phyloP scores from a whole-genome alignment of 2,329 filamentous ascomycete genomes.

The Fonsecaea multimorphosa region DNA sequence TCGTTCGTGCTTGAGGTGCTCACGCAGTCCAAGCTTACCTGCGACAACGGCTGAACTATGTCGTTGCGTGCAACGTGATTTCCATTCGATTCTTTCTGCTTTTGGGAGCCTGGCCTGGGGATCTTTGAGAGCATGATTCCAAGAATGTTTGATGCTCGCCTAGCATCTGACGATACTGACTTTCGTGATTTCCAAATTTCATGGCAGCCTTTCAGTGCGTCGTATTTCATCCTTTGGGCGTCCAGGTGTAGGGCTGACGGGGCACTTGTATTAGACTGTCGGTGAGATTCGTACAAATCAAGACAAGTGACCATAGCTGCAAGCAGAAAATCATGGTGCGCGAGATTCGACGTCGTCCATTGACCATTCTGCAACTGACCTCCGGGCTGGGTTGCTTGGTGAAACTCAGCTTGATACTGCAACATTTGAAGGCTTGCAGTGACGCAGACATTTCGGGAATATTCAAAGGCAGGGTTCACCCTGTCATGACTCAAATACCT shows the following conservation, averaged over 20 bases:
- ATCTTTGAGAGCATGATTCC: slow-evolving; percentile 23
- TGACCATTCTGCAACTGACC: slow-evolving; percentile 58
- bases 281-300: slow-evolving; percentile 37
- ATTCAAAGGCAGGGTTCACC: slow-evolving; percentile 47
- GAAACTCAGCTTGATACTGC: slow-evolving; percentile 56
- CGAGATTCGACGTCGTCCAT: slow-evolving; percentile 64
- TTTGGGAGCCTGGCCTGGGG: slow-evolving; percentile 3
- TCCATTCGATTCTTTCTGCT: background rate
- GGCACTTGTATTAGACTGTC: background rate
- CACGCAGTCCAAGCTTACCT: background rate
- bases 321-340: slow-evolving; percentile 66
- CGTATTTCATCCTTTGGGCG: slow-evolving; percentile 1
- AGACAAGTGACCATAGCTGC: slow-evolving; percentile 68
- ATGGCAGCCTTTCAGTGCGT: slow-evolving; percentile 16
- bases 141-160: slow-evolving; percentile 16
- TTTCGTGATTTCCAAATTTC: slow-evolving; percentile 17
- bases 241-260: background rate
- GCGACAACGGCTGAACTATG: background rate
- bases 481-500: slow-evolving; percentile 53
- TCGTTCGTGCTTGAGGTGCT: background rate
- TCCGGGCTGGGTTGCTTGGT: slow-evolving; percentile 59
- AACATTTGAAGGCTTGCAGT: slow-evolving; percentile 56
- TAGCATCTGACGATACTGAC: slow-evolving; percentile 5
- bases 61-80: background rate
- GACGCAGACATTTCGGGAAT: slow-evolving; percentile 55